Conservation (phyloP, 2,329 filamentous ascomycete genomes). For the Xylaria sp. region DNA sequence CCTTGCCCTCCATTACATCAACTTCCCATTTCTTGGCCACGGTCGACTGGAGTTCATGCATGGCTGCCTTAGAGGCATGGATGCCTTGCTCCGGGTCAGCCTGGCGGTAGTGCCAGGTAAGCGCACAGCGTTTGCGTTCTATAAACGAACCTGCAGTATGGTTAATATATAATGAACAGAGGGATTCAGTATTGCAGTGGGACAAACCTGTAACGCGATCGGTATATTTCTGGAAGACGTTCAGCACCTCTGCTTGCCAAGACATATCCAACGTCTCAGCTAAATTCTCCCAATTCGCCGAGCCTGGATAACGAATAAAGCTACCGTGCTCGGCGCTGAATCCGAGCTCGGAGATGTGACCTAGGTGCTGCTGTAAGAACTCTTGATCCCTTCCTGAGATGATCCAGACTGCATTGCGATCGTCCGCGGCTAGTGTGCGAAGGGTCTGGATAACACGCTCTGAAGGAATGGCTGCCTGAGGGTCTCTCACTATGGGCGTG, state of each 20-base stretch:
- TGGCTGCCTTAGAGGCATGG: constrained; percentile 82
- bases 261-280: constrained; percentile 88
- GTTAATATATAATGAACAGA: constrained; percentile 21
- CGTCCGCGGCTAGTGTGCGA: constrained; percentile 80
- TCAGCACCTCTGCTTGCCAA: constrained; percentile 88
- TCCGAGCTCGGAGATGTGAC: constrained; percentile 89
- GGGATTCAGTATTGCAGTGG: background rate
- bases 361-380: constrained; percentile 90
- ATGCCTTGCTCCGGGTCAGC: constrained; percentile 86
- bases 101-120: constrained; percentile 97
- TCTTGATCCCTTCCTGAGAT: constrained; percentile 94
- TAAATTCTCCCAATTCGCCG: constrained; percentile 85
- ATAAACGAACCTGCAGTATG: constrained; percentile 78
- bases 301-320: constrained; percentile 85
- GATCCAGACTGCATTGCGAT: constrained; percentile 93
- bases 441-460: constrained; percentile 83
- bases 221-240: constrained; percentile 88
- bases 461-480: constrained; percentile 87
- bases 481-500: constrained; percentile 93
- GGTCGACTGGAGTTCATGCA: constrained; percentile 80
- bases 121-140: constrained; percentile 90
- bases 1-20: constrained; percentile 96
- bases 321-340: constrained; percentile 97
- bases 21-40: constrained; percentile 86
- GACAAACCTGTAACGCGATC: constrained; percentile 81